phyloP scores from a whole-genome alignment of 2,329 filamentous ascomycete genomes.

The Exophiala oligosperma region DNA sequence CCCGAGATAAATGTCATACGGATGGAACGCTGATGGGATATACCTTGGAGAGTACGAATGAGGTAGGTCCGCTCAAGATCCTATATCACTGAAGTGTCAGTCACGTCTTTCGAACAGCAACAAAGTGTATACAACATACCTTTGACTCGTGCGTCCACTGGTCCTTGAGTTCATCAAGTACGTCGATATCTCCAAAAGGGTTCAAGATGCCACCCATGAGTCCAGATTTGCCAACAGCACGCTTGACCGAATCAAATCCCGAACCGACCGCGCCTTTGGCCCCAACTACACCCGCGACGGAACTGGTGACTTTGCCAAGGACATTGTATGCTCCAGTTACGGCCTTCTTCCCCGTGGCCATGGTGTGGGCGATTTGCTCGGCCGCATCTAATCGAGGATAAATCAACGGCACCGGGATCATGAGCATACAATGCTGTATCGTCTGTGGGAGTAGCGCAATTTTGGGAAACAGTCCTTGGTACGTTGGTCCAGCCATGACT shows the following conservation, averaged over 20 bases:
- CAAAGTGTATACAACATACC: constrained; percentile 41
- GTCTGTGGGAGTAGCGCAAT: constrained; percentile 85
- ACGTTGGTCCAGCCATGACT: constrained; percentile 93
- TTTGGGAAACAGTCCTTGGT: constrained; percentile 96
- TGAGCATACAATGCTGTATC: constrained; percentile 96
- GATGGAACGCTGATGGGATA: constrained; percentile 90
- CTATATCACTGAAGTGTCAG: constrained; percentile 37
- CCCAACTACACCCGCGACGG: constrained; percentile 91
- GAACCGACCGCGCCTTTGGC: constrained; percentile 90
- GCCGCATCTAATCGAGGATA: constrained; percentile 91
- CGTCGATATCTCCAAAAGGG: constrained; percentile 93
- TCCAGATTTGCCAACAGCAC: constrained; percentile 90
- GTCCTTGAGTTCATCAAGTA: constrained; percentile 90
- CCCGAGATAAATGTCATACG: constrained; percentile 97
- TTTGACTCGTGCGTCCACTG: constrained; percentile 99
- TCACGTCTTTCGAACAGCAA: not conserved
- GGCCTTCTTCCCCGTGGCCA: constrained; percentile 93
- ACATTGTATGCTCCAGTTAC: constrained; percentile 97
- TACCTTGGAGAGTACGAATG: constrained; percentile 92
- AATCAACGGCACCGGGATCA: constrained; percentile 85
- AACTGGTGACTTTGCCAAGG: constrained; percentile 90
- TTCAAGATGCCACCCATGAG: constrained; percentile 95
- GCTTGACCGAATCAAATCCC: constrained; percentile 93
- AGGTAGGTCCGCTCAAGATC: constrained; percentile 95
- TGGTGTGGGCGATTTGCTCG: constrained; percentile 85